Evolutionary conservation across 495 filamentous ascomycete genomes (phyloP).

Genomic region (Penicillium diatomitis): DNA sequence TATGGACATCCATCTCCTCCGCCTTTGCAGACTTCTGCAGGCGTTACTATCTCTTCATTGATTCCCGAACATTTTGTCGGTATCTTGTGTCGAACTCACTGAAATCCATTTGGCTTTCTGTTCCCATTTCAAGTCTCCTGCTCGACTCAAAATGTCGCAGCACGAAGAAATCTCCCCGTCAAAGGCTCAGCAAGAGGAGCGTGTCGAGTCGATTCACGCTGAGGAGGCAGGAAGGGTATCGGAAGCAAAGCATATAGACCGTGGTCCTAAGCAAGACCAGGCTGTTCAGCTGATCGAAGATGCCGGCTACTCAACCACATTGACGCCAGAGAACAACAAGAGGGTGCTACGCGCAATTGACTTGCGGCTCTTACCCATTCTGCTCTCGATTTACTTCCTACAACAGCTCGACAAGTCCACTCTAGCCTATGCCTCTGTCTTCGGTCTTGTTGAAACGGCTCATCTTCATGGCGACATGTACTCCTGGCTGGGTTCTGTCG

Average conservation of each 20-base stretch:
- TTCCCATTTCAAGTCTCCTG: not conserved
- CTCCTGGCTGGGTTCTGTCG: constrained; percentile 42
- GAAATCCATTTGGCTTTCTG: not conserved
- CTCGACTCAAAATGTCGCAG: constrained; percentile 16
- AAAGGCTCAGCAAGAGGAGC: constrained; percentile 27
- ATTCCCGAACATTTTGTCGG: too few species aligned
- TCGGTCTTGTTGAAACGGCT: constrained; percentile 37
- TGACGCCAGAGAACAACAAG: constrained; percentile 46
- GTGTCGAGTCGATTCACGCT: constrained; percentile 26
- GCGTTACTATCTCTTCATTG: not conserved
- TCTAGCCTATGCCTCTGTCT: constrained; percentile 44
- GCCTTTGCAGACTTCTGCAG: not conserved
- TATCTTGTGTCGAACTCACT: too few species aligned
- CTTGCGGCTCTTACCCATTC: constrained; percentile 41
- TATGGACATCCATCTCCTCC: not conserved
- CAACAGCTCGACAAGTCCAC: constrained; percentile 52
- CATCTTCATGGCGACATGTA: constrained; percentile 42
- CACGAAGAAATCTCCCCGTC: constrained; percentile 5
- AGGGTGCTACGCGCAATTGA: constrained; percentile 46
- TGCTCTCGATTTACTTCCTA: constrained; percentile 36
- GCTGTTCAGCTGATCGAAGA: constrained; percentile 38
- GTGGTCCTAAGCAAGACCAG: constrained; percentile 26
- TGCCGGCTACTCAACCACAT: constrained; percentile 26
- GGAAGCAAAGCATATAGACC: not conserved
- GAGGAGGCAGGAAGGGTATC: constrained; percentile 5